Conservation (phyloP, 2,329 filamentous ascomycete species). For the Calonectria henricotiae region DNA sequence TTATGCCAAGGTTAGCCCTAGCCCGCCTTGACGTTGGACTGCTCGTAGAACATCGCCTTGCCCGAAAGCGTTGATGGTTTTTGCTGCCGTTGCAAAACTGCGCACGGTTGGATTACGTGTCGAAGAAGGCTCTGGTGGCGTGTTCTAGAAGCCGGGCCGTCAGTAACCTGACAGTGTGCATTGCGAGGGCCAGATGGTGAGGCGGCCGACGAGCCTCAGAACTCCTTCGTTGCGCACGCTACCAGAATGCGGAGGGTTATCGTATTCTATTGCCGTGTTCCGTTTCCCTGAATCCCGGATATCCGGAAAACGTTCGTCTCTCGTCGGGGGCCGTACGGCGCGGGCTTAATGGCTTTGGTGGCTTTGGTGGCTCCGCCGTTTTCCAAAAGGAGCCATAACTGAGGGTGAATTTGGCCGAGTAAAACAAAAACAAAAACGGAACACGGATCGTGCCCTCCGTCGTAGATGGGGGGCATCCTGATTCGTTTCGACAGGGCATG, state of each 20-base stretch:
- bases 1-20: background rate
- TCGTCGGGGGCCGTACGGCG: too few relatives aligned
- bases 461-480: background rate
- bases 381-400: background rate
- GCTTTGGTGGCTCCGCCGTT: background rate
- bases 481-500: background rate
- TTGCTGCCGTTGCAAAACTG: conserved; percentile 1
- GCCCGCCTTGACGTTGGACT: background rate
- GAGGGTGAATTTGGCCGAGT: background rate
- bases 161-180: background rate
- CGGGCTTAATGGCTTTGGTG: background rate
- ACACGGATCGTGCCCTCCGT: conserved; percentile 5
- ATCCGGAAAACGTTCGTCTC: background rate
- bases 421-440: background rate
- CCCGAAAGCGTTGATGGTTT: background rate
- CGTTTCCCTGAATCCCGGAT: background rate
- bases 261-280: background rate
- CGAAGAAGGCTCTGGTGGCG: background rate
- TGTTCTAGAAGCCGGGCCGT: conserved; percentile 4
- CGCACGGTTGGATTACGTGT: background rate
- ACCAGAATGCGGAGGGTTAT: background rate
- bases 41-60: background rate
- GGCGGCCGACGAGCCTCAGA: background rate
- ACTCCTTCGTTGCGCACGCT: background rate
- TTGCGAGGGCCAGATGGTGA: background rate